These are phyloP conservation scores for Fusarium brevicatenulatum DNA, from an alignment of 2,329 filamentous ascomycete species.

Conservation along the genomic window DNA sequence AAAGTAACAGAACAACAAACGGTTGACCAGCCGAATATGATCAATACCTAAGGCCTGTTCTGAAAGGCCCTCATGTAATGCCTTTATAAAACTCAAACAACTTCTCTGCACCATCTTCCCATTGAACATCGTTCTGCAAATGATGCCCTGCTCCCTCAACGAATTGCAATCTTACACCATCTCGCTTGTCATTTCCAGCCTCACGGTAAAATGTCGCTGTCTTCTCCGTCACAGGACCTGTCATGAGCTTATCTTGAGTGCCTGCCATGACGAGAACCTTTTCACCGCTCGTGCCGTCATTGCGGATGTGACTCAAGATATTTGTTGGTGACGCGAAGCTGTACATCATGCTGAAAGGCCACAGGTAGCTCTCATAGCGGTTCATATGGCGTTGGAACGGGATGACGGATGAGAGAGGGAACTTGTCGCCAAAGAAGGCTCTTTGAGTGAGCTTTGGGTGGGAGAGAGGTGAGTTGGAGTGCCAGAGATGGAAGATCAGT, in stretches of 20 bases:
- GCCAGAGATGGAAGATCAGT: slow-evolving; percentile 57
- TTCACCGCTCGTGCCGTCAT: slow-evolving; percentile 24
- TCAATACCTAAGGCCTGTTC: neutral
- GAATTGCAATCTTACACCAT: slow-evolving; percentile 54
- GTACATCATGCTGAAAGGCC: slow-evolving; percentile 60
- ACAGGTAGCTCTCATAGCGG: slow-evolving; percentile 63
- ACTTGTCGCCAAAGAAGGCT: slow-evolving; percentile 61
- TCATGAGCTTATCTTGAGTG: slow-evolving; percentile 55
- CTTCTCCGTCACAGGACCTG: slow-evolving; percentile 48
- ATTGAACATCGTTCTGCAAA: slow-evolving; percentile 62
- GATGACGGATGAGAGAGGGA: slow-evolving; percentile 52
- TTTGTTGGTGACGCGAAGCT: slow-evolving; percentile 55
- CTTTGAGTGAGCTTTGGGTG: slow-evolving; percentile 59
- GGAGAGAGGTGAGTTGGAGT: slow-evolving; percentile 63
- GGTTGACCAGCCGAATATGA: neutral
- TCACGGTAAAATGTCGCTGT: slow-evolving; percentile 48
- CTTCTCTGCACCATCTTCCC: slow-evolving; percentile 58
- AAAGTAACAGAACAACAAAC: neutral
- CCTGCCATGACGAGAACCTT: slow-evolving; percentile 55
- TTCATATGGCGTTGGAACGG: slow-evolving; percentile 56
- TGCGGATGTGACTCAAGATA: slow-evolving; percentile 52
- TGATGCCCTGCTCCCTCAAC: slow-evolving; percentile 62
- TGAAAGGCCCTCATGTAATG: neutral
- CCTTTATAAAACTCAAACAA: slow-evolving; percentile 54
- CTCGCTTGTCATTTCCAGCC: slow-evolving; percentile 10